Base-by-base conservation (phyloP, 2,329 filamentous ascomycete genomes). In the Dendrostoma leiphaemia region DNA sequence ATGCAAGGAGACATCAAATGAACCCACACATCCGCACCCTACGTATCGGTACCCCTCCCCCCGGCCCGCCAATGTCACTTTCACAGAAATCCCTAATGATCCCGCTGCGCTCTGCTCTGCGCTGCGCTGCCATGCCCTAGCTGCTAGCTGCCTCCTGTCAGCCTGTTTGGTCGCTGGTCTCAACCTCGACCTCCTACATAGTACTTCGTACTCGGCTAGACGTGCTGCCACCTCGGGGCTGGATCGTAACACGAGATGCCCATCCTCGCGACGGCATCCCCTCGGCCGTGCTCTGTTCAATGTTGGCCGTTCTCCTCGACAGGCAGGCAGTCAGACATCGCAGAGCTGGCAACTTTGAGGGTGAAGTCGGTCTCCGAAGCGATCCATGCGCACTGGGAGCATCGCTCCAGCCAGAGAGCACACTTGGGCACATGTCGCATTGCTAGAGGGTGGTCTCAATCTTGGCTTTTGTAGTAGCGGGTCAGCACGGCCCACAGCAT, bases 281-380 rank as follows among this genome's bases (percentile, higher is more conserved):
- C 24, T 13, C 35, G 23, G 26, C 24, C 17, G 6, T 9, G 19
- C 34, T 40, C 26, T 23, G 31, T 10, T 29, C n/a, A 15, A 28
- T 29, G 12, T 26, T 19, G 9, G 40, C 40, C 21, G 13, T 7
- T 17, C 15, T 15, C 34, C 17, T 5, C 34, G 34, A 17, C 6
- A 28, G 31, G 38, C 46, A 37, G 26, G 19, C 41, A 51, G 31
- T 38, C 40, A 31, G 24, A 43, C 50, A 38, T 13, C 31, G 13
- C 12, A 23, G 6, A 29, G 34, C 35, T 23, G 19, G 38, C n/a
- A n/a, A n/a, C n/a, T n/a, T n/a, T n/a, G n/a, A 37, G 23, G 38
- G 15, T 48, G 24, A 50, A 26, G 29, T 52, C 54, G 51, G 49
- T 41, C 44, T 41, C 50, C 54, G 54, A 53, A 31, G 32, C 17